These are phyloP conservation scores for Coniochaeta sp. DNA, from an alignment of 2,329 filamentous ascomycete species.

Conservation along the genomic window DNA sequence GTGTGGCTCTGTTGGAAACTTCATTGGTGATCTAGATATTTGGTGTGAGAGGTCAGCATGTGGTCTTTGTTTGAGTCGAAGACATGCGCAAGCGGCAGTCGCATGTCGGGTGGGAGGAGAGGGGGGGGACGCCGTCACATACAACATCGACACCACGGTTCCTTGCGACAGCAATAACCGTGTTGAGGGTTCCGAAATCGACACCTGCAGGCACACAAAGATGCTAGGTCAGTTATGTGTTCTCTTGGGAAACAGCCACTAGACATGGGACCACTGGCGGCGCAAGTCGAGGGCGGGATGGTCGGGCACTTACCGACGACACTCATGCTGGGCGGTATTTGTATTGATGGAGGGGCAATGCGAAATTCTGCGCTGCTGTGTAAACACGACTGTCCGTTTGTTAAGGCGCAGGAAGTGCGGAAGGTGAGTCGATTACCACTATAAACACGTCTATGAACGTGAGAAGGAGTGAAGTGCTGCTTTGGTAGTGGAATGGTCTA, in stretches of 20 bases:
- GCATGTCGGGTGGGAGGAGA: too few relatives aligned
- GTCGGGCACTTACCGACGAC: constrained; percentile 40
- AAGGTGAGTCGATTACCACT: constrained; percentile 10
- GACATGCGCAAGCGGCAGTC: not conserved
- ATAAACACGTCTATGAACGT: not conserved
- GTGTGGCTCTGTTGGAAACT: constrained; percentile 95
- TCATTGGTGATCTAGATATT: constrained; percentile 83
- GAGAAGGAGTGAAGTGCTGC: not conserved
- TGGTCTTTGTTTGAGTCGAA: not conserved
- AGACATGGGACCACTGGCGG: not conserved
- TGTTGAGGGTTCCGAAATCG: constrained; percentile 95
- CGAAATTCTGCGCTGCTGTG: not conserved
- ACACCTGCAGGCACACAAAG: constrained; percentile 47
- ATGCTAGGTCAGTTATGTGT: constrained; percentile 9
- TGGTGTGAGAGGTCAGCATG: constrained; percentile 5
- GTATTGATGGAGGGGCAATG: constrained; percentile 13
- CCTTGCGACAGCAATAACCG: constrained; percentile 92
- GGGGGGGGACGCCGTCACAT: constrained; percentile 39
- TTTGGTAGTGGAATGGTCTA: not conserved
- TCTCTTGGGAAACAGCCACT: constrained; percentile 1
- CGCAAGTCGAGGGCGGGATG: not conserved
- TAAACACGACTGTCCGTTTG: not conserved
- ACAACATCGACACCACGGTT: constrained; percentile 99
- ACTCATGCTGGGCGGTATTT: constrained; percentile 36
- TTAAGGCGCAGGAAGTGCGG: not conserved